Evolutionary conservation across 257 asterid genomes (phyloP).

Genomic region (Nicotiana knightiana): DNA sequence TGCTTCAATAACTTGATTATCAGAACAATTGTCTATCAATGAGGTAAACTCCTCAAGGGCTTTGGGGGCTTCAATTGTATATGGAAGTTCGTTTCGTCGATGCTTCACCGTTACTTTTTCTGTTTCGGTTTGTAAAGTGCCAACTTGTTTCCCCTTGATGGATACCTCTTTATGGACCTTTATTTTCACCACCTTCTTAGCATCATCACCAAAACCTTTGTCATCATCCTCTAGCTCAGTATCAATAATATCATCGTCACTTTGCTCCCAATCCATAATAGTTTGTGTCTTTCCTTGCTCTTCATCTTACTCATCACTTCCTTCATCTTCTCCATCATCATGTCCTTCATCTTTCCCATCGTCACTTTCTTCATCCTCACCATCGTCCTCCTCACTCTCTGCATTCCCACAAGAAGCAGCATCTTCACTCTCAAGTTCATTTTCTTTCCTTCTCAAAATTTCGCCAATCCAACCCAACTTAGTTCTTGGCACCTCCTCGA

Average conservation of each 20-base stretch:
- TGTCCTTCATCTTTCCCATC: slow-evolving; percentile 38
- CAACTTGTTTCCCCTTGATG: slow-evolving; percentile 27
- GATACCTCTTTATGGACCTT: slow-evolving; percentile 21
- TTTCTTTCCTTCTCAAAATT: slow-evolving; percentile 31
- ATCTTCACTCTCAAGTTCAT: slow-evolving; percentile 16
- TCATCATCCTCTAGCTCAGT: slow-evolving; percentile 47
- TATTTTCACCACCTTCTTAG: slow-evolving; percentile 15
- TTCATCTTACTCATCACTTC: slow-evolving; percentile 33
- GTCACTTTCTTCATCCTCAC: slow-evolving; percentile 33
- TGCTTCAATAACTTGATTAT: slow-evolving; percentile 86
- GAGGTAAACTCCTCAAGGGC: slow-evolving; percentile 64
- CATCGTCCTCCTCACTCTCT: slow-evolving; percentile 36
- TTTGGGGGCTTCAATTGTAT: slow-evolving; percentile 93
- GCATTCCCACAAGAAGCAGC: slow-evolving; percentile 9
- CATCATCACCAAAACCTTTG: slow-evolving; percentile 22
- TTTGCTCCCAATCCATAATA: slow-evolving; percentile 94
- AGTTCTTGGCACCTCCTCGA: slow-evolving; percentile 32
- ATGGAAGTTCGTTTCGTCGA: slow-evolving; percentile 65
- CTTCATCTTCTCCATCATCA: slow-evolving; percentile 38
- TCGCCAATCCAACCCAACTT: slow-evolving; percentile 62
- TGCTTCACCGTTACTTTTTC: slow-evolving; percentile 24
- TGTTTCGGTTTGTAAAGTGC: slow-evolving; percentile 13
- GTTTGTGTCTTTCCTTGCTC: slow-evolving; percentile 34
- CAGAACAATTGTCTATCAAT: slow-evolving; percentile 59
- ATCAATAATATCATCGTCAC: slow-evolving; percentile 69